Evolutionary conservation across 2,329 filamentous ascomycete species (phyloP).

Genomic region (Juglanconis oblonga): DNA sequence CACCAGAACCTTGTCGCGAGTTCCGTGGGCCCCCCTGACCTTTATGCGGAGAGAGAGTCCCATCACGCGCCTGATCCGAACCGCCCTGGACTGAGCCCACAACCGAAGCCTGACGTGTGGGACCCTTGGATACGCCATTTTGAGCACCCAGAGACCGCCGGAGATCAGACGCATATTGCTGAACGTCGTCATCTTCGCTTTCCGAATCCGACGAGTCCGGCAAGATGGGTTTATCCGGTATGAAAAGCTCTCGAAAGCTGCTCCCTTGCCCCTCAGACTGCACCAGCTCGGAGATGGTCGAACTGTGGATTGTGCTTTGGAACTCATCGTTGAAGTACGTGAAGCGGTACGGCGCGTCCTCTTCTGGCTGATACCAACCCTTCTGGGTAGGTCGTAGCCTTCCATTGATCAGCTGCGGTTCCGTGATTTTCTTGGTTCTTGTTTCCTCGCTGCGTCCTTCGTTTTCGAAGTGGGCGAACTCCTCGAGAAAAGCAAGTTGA

Average conservation of each 20-base stretch:
- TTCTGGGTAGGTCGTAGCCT: slow-evolving; percentile 76
- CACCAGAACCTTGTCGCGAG: slow-evolving; percentile 38
- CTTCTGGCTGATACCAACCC: slow-evolving; percentile 82
- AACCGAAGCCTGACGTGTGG: slow-evolving; percentile 17
- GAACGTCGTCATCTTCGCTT: slow-evolving; percentile 56
- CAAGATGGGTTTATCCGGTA: slow-evolving; percentile 77
- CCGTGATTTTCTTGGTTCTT: slow-evolving; percentile 85
- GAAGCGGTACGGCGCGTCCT: slow-evolving; percentile 89
- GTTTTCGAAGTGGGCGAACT: slow-evolving; percentile 89
- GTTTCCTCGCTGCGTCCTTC: slow-evolving; percentile 79
- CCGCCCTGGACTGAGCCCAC: slow-evolving; percentile 27
- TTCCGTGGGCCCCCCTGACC: slow-evolving; percentile 21
- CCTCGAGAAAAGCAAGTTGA: slow-evolving; percentile 76
- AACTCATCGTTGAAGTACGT: slow-evolving; percentile 99
- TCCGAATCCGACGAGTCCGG: slow-evolving; percentile 68
- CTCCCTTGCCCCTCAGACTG: slow-evolving; percentile 63
- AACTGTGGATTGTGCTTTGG: slow-evolving; percentile 91
- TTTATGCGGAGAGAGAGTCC: slow-evolving; percentile 26
- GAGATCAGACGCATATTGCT: slow-evolving; percentile 6
- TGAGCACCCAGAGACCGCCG: slow-evolving; percentile 22
- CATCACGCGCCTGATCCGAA: slow-evolving; percentile 19
- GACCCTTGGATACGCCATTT: slow-evolving; percentile 11
- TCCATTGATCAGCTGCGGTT: slow-evolving; percentile 89
- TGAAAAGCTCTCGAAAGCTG: slow-evolving; percentile 83
- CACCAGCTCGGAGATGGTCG: slow-evolving; percentile 88